A percentile compares a stretch with the other conserved stretches of the same genome.
These are phyloP conservation scores for Dictyostelium citrinum DNA, from an alignment of 78 protist species.

Conservation along the genomic window DNA sequence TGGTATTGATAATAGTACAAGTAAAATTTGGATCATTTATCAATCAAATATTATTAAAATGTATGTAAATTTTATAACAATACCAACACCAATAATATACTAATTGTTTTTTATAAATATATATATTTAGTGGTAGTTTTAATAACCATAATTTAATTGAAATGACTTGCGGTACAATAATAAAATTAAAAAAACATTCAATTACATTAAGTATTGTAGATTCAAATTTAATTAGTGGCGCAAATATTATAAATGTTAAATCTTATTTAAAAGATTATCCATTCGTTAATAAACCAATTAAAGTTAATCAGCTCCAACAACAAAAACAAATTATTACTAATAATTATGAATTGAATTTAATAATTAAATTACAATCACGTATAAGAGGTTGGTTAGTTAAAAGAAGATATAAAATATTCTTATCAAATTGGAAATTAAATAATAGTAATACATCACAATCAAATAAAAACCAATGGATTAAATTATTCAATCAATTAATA, in stretches of 20 bases:
- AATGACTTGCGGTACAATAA: conserved; percentile 17
- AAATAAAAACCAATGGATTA: conserved; percentile 11
- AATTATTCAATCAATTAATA: conserved; percentile 11
- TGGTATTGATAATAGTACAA: conserved; percentile 16
- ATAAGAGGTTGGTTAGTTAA: conserved; percentile 22
- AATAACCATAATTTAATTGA: conserved; percentile 37
- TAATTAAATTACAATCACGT: conserved; percentile 32
- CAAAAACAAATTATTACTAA: not conserved
- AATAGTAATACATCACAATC: not conserved
- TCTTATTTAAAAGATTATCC: conserved; percentile 50
- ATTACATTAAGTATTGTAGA: not conserved
- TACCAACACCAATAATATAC: not conserved
- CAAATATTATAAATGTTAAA: conserved; percentile 38
- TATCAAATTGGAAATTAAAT: conserved; percentile 11
- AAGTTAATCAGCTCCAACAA: not conserved
- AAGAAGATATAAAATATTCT: conserved; percentile 8
- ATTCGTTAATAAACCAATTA: not conserved
- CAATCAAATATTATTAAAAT: conserved; percentile 44
- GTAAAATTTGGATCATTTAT: conserved; percentile 47
- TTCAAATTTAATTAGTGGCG: conserved; percentile 27
- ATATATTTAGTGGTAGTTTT: not conserved
- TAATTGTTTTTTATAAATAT: not conserved
- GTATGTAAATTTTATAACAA: not conserved
- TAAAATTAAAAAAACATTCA: conserved; percentile 24
- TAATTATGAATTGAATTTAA: not conserved